phyloP scores from a whole-genome alignment of 2,329 filamentous ascomycete species.

The Scleromitrula shiraiana region DNA sequence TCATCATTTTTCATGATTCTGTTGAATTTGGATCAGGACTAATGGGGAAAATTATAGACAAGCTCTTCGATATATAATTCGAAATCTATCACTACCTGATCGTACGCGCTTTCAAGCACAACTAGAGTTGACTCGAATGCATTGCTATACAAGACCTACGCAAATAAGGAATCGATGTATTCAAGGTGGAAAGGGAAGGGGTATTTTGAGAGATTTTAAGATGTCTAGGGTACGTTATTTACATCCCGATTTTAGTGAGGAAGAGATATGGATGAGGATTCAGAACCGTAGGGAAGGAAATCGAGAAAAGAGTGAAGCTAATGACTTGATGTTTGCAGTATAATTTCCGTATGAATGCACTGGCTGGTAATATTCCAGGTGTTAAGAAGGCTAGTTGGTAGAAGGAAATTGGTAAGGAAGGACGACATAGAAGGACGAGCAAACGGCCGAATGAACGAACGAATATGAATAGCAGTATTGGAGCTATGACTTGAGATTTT shows the following conservation, averaged over 20 bases:
- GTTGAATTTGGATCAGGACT: no score
- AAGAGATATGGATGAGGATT: neutral
- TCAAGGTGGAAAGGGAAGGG: conserved; percentile 79
- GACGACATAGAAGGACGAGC: neutral
- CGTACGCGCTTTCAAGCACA: conserved; percentile 85
- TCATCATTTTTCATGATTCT: neutral
- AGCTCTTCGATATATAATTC: conserved; percentile 86
- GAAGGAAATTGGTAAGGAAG: conserved; percentile 9
- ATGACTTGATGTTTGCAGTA: conserved; percentile 49
- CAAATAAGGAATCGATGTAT: conserved; percentile 94
- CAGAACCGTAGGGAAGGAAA: neutral
- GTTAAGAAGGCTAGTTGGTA: conserved; percentile 98
- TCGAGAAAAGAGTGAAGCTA: neutral
- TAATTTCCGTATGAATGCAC: conserved; percentile 84
- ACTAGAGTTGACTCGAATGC: conserved; percentile 89
- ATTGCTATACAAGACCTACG: conserved; percentile 86
- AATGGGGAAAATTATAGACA: conserved; percentile 59
- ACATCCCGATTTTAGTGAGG: neutral
- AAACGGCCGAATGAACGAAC: no score
- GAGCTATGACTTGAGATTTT: neutral
- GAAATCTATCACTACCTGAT: conserved; percentile 78
- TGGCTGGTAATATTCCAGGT: conserved; percentile 78
- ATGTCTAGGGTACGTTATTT: conserved; percentile 70
- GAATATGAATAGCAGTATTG: no score
- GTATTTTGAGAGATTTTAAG: conserved; percentile 90